phyloP scores from a whole-genome alignment of 2,329 filamentous ascomycete species.

The Exutisphaerella laricina region DNA sequence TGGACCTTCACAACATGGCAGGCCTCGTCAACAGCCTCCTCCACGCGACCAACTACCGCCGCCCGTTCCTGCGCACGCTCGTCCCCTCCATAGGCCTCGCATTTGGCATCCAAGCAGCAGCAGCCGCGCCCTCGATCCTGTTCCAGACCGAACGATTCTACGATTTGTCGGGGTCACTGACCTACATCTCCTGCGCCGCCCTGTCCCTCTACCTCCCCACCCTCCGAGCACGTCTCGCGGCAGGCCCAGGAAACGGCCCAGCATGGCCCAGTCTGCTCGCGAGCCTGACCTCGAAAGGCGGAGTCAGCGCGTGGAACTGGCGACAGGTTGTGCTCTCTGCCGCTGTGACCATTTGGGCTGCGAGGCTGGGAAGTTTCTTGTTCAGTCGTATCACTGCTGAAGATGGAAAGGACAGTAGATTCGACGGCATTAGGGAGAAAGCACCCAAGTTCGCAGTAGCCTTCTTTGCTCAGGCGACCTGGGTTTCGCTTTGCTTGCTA shows the following conservation, averaged over 20 bases:
- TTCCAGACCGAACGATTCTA: slow-evolving; percentile 61
- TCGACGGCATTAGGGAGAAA: slow-evolving; percentile 50
- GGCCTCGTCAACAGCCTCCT: slow-evolving; percentile 47
- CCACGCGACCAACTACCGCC: slow-evolving; percentile 55
- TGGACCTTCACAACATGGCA: slow-evolving; percentile 32
- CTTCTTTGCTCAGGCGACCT: slow-evolving; percentile 58
- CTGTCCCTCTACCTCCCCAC: slow-evolving; percentile 58
- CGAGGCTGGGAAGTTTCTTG: slow-evolving; percentile 58
- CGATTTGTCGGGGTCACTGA: slow-evolving; percentile 61
- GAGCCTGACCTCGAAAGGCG: slow-evolving; percentile 41
- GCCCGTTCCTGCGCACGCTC: slow-evolving; percentile 57
- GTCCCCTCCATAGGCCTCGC: slow-evolving; percentile 58
- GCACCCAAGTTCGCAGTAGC: slow-evolving; percentile 51
- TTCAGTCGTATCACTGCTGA: slow-evolving; percentile 56
- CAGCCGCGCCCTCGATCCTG: slow-evolving; percentile 57
- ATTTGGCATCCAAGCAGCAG: slow-evolving; percentile 57
- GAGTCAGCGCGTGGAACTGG: slow-evolving; percentile 53
- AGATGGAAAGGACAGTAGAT: slow-evolving; percentile 54
- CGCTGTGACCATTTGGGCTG: slow-evolving; percentile 58
- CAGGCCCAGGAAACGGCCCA: slow-evolving; percentile 38
- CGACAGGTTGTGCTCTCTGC: slow-evolving; percentile 52
- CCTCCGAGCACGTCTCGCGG: slow-evolving; percentile 50
- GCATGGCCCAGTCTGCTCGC: slow-evolving; percentile 45
- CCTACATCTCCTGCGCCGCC: slow-evolving; percentile 59
- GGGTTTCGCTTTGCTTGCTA: slow-evolving; percentile 62